These are phyloP conservation scores for Globisporangium viniferum DNA, from an alignment of 352 stramenopile species.

Conservation along the genomic window DNA sequence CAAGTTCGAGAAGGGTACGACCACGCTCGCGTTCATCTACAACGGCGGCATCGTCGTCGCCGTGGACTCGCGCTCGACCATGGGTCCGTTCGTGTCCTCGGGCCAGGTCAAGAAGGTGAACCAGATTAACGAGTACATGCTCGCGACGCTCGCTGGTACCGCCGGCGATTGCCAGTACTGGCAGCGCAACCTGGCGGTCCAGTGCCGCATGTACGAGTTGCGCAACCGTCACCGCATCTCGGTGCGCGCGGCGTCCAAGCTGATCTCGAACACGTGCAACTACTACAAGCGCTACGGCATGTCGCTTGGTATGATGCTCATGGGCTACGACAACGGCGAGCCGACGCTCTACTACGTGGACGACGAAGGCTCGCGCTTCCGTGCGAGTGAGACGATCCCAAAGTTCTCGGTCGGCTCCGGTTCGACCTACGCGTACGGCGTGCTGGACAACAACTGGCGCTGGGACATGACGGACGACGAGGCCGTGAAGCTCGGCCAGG, in stretches of 20 bases:
- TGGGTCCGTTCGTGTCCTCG: constrained; percentile 98
- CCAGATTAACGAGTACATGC: constrained; percentile 99
- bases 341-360: constrained; percentile 99
- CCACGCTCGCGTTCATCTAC: constrained; percentile 99
- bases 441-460: constrained; percentile 97
- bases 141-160: constrained; percentile 98
- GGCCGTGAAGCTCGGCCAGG: constrained; percentile 98
- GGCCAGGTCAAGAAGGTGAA: constrained; percentile 99
- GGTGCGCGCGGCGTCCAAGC: constrained; percentile 97
- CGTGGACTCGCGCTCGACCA: constrained; percentile 98
- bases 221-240: constrained; percentile 99
- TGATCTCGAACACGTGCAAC: constrained; percentile 99
- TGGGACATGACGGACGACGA: constrained; percentile 98
- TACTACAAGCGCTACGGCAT: constrained; percentile 92
- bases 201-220: constrained; percentile 97
- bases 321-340: constrained; percentile 97
- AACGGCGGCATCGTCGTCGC: constrained; percentile 97
- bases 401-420: constrained; percentile 99
- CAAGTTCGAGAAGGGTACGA: constrained; percentile 99
- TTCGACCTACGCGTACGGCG: constrained; percentile 99
- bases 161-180: constrained; percentile 99
- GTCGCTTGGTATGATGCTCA: constrained; percentile 99
- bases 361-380: constrained; percentile 97
- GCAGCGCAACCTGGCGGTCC: constrained; percentile 97
- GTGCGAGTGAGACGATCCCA: constrained; percentile 91